phyloP scores from a whole-genome alignment of 2,329 filamentous ascomycete genomes.

The Eutypa lata region DNA sequence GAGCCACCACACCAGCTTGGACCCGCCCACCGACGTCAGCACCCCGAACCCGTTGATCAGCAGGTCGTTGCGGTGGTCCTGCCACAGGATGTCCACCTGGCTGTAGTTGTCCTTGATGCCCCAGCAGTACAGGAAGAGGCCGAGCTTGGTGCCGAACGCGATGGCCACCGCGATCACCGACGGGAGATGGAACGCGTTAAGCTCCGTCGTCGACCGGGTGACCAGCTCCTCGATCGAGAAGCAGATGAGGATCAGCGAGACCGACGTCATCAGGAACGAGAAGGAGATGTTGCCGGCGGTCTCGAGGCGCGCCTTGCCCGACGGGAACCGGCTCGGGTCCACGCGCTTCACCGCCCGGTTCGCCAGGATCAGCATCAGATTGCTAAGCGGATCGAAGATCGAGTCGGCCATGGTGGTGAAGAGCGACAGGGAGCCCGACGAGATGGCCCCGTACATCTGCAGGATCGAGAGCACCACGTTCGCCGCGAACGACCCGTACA shows the following conservation, averaged over 20 bases:
- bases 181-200: constrained; percentile 71
- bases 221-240: constrained; percentile 74
- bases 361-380: constrained; percentile 80
- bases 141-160: constrained; percentile 81
- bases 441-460: constrained; percentile 84
- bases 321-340: constrained; percentile 81
- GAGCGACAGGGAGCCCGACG: constrained; percentile 86
- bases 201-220: constrained; percentile 42
- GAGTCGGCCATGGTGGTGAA: constrained; percentile 98
- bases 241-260: constrained; percentile 88
- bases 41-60: constrained; percentile 94
- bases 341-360: constrained; percentile 86
- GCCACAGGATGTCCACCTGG: constrained; percentile 89
- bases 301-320: constrained; percentile 89
- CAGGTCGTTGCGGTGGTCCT: constrained; percentile 96
- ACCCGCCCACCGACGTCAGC: constrained; percentile 84
- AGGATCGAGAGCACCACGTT: constrained; percentile 77
- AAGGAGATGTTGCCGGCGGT: constrained; percentile 95
- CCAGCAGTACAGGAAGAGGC: constrained; percentile 89
- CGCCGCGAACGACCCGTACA: constrained; percentile 69
- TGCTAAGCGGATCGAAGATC: constrained; percentile 88
- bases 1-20: constrained; percentile 89
- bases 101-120: constrained; percentile 85
- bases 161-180: constrained; percentile 81
- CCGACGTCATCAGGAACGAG: constrained; percentile 91